Evolutionary conservation across 257 asterid genomes (phyloP).

Genomic region (Petrea volubilis): DNA sequence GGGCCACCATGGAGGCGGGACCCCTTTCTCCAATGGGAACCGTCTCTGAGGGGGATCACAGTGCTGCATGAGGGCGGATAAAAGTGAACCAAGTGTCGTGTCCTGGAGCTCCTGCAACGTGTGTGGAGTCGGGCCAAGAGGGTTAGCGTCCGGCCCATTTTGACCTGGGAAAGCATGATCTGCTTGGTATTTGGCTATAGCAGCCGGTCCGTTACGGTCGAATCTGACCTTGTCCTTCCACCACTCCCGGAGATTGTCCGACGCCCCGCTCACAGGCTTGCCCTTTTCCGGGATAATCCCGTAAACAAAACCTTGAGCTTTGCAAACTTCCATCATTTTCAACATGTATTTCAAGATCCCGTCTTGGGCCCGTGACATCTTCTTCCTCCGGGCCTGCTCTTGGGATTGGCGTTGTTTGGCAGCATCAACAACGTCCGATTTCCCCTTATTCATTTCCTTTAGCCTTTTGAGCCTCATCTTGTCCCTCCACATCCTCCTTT

Average conservation of each 20-base stretch:
- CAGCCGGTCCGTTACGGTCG: conserved; percentile 87
- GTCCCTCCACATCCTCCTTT: conserved; percentile 87
- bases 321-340: conserved; percentile 95
- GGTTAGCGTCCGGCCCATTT: conserved; percentile 19
- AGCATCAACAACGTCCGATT: conserved; percentile 46
- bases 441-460: conserved; percentile 68
- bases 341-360: conserved; percentile 91
- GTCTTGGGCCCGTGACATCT: conserved; percentile 94
- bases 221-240: conserved; percentile 92
- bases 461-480: conserved; percentile 66
- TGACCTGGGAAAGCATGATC: conserved; percentile 51
- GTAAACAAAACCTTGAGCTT: conserved; percentile 92
- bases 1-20: conserved; percentile 97
- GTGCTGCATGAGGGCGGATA: conserved; percentile 90
- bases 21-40: conserved; percentile 83
- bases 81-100: conserved; percentile 78
- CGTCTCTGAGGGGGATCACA: conserved; percentile 93
- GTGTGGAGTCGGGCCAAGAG: conserved; percentile 72
- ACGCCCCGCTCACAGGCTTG: conserved; percentile 88
- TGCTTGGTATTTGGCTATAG: conserved; percentile 60
- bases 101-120: conserved; percentile 89
- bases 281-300: conserved; percentile 96
- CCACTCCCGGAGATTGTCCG: conserved; percentile 89
- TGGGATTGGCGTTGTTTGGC: conserved; percentile 81
- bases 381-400: conserved; percentile 93